phyloP scores from a whole-genome alignment of 768 basidiomycete genomes.

The Leccinum incarnatum region DNA sequence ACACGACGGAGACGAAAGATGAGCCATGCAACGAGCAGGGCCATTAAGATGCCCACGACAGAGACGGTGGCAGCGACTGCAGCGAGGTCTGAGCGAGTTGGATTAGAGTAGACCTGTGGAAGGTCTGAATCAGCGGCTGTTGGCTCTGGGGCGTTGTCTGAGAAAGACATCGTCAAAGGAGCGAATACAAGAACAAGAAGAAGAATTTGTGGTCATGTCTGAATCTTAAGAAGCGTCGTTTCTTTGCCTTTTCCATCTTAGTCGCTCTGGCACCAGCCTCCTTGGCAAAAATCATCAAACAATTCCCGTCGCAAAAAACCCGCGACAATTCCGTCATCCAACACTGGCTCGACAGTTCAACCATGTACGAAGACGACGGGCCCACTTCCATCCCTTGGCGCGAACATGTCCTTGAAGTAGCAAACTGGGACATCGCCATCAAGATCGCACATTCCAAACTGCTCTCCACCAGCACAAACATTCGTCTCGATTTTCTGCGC shows the following conservation, averaged over 20 bases:
- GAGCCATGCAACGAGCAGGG: constrained; percentile 26
- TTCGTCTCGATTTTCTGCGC: constrained; percentile 54
- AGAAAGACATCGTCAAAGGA: neutral
- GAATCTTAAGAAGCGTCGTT: neutral
- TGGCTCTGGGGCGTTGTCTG: neutral
- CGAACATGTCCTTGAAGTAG: constrained; percentile 42
- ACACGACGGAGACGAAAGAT: constrained; percentile 23
- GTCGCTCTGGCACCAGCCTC: neutral
- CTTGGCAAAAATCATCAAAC: neutral
- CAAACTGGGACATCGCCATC: constrained; percentile 54
- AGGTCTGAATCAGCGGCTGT: neutral
- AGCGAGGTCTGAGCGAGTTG: constrained; percentile 15
- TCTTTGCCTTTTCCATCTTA: neutral
- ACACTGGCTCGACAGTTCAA: constrained; percentile 44
- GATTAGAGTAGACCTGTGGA: constrained; percentile 8
- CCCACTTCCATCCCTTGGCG: constrained; percentile 42
- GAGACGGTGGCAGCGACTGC: constrained; percentile 27
- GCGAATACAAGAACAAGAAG: neutral
- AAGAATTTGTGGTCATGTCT: neutral
- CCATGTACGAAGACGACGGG: constrained; percentile 31
- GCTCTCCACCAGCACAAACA: constrained; percentile 51
- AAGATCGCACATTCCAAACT: constrained; percentile 51
- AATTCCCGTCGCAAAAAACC: neutral
- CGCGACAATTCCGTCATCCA: constrained; percentile 36
- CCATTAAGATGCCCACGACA: constrained; percentile 26